These are phyloP conservation scores for Aspergillus amoenus DNA, from an alignment of 2,329 filamentous ascomycete species.

Conservation along the genomic window DNA sequence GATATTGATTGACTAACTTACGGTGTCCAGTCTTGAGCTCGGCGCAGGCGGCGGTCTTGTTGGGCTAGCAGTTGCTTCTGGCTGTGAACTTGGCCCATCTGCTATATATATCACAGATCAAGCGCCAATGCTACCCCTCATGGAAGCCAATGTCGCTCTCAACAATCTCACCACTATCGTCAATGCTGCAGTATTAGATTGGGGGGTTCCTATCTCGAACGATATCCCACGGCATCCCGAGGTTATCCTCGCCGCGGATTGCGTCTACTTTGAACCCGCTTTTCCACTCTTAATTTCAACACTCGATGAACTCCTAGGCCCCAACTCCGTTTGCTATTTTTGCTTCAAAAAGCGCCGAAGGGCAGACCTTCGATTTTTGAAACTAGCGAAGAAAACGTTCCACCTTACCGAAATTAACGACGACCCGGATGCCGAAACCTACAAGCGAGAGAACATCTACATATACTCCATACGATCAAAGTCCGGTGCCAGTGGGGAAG, in stretches of 20 bases:
- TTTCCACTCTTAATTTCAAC: constrained; percentile 85
- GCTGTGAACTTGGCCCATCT: constrained; percentile 53
- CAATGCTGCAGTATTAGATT: constrained; percentile 72
- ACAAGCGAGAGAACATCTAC: constrained; percentile 40
- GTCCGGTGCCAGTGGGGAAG: constrained; percentile 2
- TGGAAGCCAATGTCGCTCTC: constrained; percentile 81
- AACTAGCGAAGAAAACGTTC: constrained; percentile 67
- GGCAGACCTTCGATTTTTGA: constrained; percentile 74
- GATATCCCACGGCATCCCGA: constrained; percentile 59
- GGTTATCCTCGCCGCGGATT: constrained; percentile 90
- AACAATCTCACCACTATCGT: constrained; percentile 69
- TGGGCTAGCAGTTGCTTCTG: constrained; percentile 61
- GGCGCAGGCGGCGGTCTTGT: constrained; percentile 90
- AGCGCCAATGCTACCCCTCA: constrained; percentile 76
- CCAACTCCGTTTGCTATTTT: constrained; percentile 71
- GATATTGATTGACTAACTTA: constrained; percentile 7
- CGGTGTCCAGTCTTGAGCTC: constrained; percentile 71
- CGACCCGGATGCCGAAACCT: constrained; percentile 41
- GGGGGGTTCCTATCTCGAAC: constrained; percentile 54
- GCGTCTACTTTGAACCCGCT: constrained; percentile 94
- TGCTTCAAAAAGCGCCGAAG: constrained; percentile 92
- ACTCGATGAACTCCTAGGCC: constrained; percentile 68
- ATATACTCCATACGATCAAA: constrained; percentile 37
- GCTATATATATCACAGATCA: constrained; percentile 83
- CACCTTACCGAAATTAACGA: constrained; percentile 62